Base-by-base conservation (phyloP, 345 rosid species). In the Sonneratia alba region DNA sequence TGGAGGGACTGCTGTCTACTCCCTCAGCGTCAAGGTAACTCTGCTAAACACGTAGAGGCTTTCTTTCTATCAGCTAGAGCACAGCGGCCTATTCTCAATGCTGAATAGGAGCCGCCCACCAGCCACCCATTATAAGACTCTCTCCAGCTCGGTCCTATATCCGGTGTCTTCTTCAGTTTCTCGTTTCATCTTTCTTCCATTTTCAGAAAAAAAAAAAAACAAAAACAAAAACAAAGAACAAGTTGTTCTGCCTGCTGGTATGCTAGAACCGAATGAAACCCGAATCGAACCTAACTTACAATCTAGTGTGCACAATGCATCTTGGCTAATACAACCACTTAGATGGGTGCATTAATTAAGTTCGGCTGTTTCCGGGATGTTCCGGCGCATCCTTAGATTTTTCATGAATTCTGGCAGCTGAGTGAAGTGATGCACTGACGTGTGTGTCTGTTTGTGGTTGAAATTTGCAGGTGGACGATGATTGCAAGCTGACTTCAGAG, bases 381-480 rank as follows among this genome's bases (percentile, higher is more conserved):
- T 59, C 1, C 36, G 3, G 8, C n/a, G 64, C 64, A 59, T 22
- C 14, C 64, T 59, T 59, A 59, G 10, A 3, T 24, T 22, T 27
- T 27, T 27, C 32, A 27, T 27, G 32, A 27, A 27, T 27, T 27
- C 32, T 27, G 32, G 32, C 32, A 1, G 32, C 0, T 27, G 32
- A 27, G 32, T 27, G 32, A 27, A 27, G 32, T 27, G 32, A 7
- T 36, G 40, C 51, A 37, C 4, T 27, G 62, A 34, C n/a, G n/a
- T 8, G 4, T 19, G 32, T 14, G 43, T 21, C 18, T 19, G n/a
- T 48, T 15, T 22, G 68, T 22, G 24, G 43, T 67, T 43, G n/a
- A 42, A 67, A 27, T 71, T 56, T 83, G 87, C 91, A 94, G 98
- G 89, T 88, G 56, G 98, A 91, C 81, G 97, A 94, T 81, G 87